Evolutionary conservation across 768 basidiomycete genomes (phyloP).

Genomic region (Clitopilus hobsonii): DNA sequence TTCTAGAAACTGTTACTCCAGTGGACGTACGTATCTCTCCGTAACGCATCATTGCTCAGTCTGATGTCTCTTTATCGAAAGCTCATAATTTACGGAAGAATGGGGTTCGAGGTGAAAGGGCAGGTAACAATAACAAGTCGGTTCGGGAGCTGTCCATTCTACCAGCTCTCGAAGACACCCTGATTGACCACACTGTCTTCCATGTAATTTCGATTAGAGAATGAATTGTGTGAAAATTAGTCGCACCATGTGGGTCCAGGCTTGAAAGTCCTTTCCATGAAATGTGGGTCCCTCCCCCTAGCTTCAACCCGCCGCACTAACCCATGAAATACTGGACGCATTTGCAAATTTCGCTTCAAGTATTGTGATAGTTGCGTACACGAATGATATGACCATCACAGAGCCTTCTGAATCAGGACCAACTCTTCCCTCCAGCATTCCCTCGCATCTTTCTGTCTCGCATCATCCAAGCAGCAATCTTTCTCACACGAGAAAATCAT

Average conservation of each 20-base stretch:
- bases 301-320: no score
- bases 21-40: conserved; percentile 24
- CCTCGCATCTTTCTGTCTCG: conserved; percentile 32
- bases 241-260: no score
- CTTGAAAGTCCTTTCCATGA: no score
- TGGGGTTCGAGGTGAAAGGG: conserved; percentile 11
- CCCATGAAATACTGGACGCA: no score
- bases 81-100: neutral
- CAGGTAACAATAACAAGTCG: conserved; percentile 4
- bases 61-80: no score
- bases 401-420: conserved; percentile 76
- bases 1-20: conserved; percentile 23
- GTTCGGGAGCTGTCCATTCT: conserved; percentile 8
- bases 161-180: conserved; percentile 7
- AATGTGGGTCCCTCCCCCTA: no score
- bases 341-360: no score
- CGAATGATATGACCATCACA: conserved; percentile 25
- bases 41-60: no score
- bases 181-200: no score
- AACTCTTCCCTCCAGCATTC: conserved; percentile 71
- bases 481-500: conserved; percentile 83
- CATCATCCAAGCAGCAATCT: conserved; percentile 60
- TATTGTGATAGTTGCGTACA: neutral
- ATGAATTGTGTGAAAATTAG: no score
- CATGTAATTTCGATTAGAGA: no score